These are phyloP conservation scores for Phytophthora pisi DNA, from an alignment of 352 stramenopile species.

Conservation along the genomic window DNA sequence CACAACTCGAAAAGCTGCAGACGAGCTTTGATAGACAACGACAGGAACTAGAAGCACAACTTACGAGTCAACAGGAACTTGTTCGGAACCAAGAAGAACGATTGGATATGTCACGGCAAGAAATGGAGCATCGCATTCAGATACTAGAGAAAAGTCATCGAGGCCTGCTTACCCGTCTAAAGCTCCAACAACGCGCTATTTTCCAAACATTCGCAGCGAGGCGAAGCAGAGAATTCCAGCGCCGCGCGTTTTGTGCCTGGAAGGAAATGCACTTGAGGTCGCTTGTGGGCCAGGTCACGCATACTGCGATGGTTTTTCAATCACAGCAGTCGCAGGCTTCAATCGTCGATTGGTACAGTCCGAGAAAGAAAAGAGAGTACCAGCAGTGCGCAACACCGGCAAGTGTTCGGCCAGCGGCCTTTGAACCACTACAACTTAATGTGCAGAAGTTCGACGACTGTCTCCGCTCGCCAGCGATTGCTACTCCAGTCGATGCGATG, in stretches of 20 bases:
- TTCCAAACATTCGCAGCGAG: constrained; percentile 7
- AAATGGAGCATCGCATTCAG: constrained; percentile 24
- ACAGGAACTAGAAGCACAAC: constrained; percentile 11
- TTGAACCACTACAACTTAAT: constrained; percentile 5
- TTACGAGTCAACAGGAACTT: constrained; percentile 5
- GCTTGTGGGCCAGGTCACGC: constrained; percentile 61
- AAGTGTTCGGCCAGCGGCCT: background rate
- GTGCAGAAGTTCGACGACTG: background rate
- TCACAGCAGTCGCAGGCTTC: constrained; percentile 9
- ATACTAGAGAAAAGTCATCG: constrained; percentile 3
- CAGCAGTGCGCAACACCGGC: constrained; percentile 4
- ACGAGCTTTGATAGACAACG: constrained; percentile 8
- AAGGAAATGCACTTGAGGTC: constrained; percentile 59
- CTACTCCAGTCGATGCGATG: constrained; percentile 24
- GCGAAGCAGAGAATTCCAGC: constrained; percentile 16
- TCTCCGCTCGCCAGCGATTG: background rate
- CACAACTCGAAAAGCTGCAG: constrained; percentile 12
- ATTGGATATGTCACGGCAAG: constrained; percentile 31
- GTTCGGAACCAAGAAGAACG: constrained; percentile 22
- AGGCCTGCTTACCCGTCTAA: constrained; percentile 1
- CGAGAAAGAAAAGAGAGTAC: background rate
- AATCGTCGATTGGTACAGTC: background rate
- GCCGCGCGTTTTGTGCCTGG: constrained; percentile 45
- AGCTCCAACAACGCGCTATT: constrained; percentile 22
- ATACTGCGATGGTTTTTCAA: constrained; percentile 63